These are phyloP conservation scores for Agarophyton chilense DNA, from an alignment of 23 red algal species.

Conservation along the genomic window DNA sequence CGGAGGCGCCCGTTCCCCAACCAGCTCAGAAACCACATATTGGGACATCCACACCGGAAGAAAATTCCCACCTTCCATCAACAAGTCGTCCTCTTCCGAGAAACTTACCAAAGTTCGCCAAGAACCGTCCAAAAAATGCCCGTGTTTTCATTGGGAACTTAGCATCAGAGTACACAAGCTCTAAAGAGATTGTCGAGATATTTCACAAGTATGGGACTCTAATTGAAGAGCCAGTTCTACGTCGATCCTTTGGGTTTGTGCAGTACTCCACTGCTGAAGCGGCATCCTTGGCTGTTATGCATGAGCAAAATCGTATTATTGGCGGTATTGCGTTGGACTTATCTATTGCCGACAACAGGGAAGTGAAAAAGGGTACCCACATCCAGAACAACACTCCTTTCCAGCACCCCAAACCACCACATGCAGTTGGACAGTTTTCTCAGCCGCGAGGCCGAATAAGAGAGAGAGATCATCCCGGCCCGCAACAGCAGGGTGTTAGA, in stretches of 20 bases:
- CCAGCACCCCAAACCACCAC: constrained; percentile 33
- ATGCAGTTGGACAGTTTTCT: constrained; percentile 1
- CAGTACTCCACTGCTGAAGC: constrained; percentile 87
- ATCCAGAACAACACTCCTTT: constrained; percentile 64
- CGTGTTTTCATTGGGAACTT: constrained; percentile 98
- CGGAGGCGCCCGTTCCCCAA: neutral
- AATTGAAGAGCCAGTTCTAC: constrained; percentile 94
- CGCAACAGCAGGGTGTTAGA: neutral
- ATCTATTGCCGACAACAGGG: constrained; percentile 86
- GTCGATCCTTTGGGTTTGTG: constrained; percentile 90
- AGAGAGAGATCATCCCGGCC: constrained; percentile 30
- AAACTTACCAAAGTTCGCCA: constrained; percentile 56
- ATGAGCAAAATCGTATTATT: constrained; percentile 87
- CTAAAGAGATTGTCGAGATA: constrained; percentile 70
- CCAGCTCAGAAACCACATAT: neutral
- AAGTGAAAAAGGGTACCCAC: constrained; percentile 60
- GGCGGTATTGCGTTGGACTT: constrained; percentile 87
- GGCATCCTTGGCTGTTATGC: constrained; percentile 66
- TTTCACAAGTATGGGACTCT: constrained; percentile 94
- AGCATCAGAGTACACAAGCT: constrained; percentile 81
- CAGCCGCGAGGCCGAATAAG: constrained; percentile 35
- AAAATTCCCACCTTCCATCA: neutral
- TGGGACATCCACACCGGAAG: neutral
- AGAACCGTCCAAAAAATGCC: constrained; percentile 70
- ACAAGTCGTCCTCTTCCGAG: constrained; percentile 14